phyloP scores from a whole-genome alignment of 2,329 filamentous ascomycete species.

The Ophiocordyceps camponoti-rufipedis region DNA sequence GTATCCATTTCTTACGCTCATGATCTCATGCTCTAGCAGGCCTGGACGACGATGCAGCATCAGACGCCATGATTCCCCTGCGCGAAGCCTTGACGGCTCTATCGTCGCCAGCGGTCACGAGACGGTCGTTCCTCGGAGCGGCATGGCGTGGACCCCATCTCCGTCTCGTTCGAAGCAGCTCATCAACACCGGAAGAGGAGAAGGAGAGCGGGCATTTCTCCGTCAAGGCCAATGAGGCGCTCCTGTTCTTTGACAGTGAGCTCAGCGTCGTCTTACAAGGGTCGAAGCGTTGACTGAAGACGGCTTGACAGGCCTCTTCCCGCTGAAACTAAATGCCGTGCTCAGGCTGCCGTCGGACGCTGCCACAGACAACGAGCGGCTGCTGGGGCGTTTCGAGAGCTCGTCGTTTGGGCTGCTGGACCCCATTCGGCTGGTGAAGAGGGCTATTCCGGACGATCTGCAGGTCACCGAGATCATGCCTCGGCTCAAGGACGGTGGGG shows the following conservation, averaged over 20 bases:
- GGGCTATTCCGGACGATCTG: slow-evolving; percentile 42
- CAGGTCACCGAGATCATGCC: slow-evolving; percentile 66
- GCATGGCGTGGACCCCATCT: neutral
- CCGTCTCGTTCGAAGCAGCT: slow-evolving; percentile 1
- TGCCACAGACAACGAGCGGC: slow-evolving; percentile 25
- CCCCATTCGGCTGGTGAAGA: slow-evolving; percentile 34
- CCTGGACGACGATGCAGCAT: neutral
- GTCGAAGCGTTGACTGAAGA: neutral
- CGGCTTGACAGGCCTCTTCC: slow-evolving; percentile 52
- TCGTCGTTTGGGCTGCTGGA: slow-evolving; percentile 30
- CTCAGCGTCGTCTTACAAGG: neutral
- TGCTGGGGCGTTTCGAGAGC: slow-evolving; percentile 25
- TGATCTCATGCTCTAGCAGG: no score
- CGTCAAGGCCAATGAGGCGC: slow-evolving; percentile 56
- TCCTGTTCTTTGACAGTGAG: slow-evolving; percentile 81
- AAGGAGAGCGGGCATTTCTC: slow-evolving; percentile 67
- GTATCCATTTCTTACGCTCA: no score
- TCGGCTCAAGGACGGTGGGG: slow-evolving; percentile 76
- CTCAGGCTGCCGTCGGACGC: slow-evolving; percentile 27
- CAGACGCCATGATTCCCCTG: slow-evolving; percentile 1
- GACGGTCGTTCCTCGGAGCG: slow-evolving; percentile 1
- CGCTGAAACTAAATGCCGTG: slow-evolving; percentile 44
- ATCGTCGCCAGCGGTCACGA: slow-evolving; percentile 2
- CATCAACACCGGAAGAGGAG: slow-evolving; percentile 20
- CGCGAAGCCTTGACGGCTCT: slow-evolving; percentile 5